Conservation (phyloP, 257 asterid species). For the Nicotiana tabacum region DNA sequence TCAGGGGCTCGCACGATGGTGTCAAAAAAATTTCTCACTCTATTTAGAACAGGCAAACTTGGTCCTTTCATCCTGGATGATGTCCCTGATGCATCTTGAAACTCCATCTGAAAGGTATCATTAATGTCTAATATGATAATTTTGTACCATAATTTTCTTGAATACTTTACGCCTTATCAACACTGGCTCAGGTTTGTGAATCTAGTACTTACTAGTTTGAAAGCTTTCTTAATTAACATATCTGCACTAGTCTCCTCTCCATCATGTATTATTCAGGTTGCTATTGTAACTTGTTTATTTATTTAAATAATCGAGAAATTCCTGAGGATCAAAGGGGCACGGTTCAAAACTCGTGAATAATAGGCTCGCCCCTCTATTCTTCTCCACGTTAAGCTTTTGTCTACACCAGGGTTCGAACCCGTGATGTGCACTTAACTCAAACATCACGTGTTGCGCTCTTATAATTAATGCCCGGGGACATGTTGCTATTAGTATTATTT, state of each 20-base stretch:
- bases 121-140: neutral
- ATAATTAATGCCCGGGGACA: neutral
- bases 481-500: neutral
- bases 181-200: neutral
- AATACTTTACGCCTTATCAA: neutral
- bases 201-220: neutral
- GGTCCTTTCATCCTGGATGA: conserved; percentile 88
- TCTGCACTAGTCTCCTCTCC: neutral
- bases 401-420: neutral
- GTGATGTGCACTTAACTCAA: neutral
- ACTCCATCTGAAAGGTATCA: neutral
- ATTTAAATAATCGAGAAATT: neutral
- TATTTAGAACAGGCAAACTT: conserved; percentile 75
- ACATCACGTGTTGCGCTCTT: neutral
- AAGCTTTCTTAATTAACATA: neutral
- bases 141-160: neutral
- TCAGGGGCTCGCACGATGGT: conserved; percentile 68
- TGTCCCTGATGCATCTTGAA: conserved; percentile 42
- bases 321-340: neutral
- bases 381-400: neutral
- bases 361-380: neutral
- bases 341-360: no score
- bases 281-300: neutral
- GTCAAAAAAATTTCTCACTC: conserved; percentile 67
- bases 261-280: neutral